Base-by-base conservation (phyloP, 352 stramenopile species). In the Achlya hypogyna region DNA sequence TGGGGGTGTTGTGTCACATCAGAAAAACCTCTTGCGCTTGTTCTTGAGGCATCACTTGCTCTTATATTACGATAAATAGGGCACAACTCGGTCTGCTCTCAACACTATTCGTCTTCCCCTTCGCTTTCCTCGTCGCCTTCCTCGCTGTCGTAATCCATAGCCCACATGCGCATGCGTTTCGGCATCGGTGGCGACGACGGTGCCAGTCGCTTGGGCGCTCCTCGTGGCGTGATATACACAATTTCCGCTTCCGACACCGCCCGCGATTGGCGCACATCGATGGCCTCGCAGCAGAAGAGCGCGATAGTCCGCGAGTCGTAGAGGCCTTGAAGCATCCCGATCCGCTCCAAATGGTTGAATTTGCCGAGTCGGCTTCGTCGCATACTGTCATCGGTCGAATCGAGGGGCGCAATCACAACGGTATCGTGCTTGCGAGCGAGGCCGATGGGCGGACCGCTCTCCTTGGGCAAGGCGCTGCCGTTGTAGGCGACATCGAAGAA, bases 341-440 rank as follows among this genome's bases (percentile, higher is more conserved):
- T 66, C 27, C 59, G 59, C 25, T 66, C 59, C 20, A 53, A 35
- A 31, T 66, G 59, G 47, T 66, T 28, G 3, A 56, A 66, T 28
- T 60, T 63, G 18, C 59, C 38, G 6, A 45, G 23, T 1, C 38
- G 43, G 23, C 31, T 66, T 45, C 38, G 38, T 45, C 38, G 38
- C 38, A 45, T 45, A 18, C 38, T n/a, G 38, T 18, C 14, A n/a
- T 18, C n/a, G 38, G 38, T 18, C 38, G 38, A 10, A 18, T 45
- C 49, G 31, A 56, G 12, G 8, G 49, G 49, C 38, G 14, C 38
- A 18, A 45, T 45, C 38, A 18, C n/a, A 10, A 45, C n/a, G 38
- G 38, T 18, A 9, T 18, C n/a, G 35, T 64, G 32, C 14, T 38
- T 34, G 10, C 3, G 31, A 6, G 54, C 54, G 6, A 64, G 40